A percentile compares a stretch with the other conserved stretches of the same genome.
Evolutionary conservation across 345 rosid species (phyloP).

Genomic region (Geranium brycei): DNA sequence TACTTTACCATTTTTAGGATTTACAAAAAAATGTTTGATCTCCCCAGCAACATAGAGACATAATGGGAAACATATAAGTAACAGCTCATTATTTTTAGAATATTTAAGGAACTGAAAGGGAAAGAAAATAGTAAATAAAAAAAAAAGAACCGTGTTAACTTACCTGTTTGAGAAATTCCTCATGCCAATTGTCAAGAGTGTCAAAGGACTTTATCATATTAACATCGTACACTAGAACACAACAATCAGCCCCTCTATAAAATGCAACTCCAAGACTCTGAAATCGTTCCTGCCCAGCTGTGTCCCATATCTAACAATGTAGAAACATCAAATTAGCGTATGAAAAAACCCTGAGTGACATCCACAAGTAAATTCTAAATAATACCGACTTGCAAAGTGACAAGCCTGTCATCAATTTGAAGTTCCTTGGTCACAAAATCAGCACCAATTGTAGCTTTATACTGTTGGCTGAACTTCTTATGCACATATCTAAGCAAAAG

Average conservation of each 20-base stretch:
- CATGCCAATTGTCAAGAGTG: constrained; percentile 89
- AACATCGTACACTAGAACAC: constrained; percentile 87
- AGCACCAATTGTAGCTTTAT: constrained; percentile 96
- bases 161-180: constrained; percentile 97
- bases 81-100: not conserved
- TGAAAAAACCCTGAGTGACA: not conserved
- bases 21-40: not conserved
- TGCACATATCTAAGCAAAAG: constrained; percentile 36
- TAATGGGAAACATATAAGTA: not conserved
- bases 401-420: constrained; percentile 84
- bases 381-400: constrained; percentile 62
- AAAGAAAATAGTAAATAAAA: not conserved
- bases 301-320: constrained; percentile 82
- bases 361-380: not conserved
- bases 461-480: constrained; percentile 91
- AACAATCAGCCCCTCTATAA: constrained; percentile 95
- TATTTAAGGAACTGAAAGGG: not conserved
- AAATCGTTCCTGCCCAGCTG: constrained; percentile 94
- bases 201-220: constrained; percentile 82
- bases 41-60: not conserved
- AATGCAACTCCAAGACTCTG: constrained; percentile 97
- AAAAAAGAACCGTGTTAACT: not conserved
- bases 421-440: constrained; percentile 98
- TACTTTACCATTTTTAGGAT: too few relatives aligned
- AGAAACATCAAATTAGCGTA: constrained; percentile 2